Evolutionary conservation across 1,284 basidiomycete genomes (phyloP).

Genomic region (Leccinum solheimii): DNA sequence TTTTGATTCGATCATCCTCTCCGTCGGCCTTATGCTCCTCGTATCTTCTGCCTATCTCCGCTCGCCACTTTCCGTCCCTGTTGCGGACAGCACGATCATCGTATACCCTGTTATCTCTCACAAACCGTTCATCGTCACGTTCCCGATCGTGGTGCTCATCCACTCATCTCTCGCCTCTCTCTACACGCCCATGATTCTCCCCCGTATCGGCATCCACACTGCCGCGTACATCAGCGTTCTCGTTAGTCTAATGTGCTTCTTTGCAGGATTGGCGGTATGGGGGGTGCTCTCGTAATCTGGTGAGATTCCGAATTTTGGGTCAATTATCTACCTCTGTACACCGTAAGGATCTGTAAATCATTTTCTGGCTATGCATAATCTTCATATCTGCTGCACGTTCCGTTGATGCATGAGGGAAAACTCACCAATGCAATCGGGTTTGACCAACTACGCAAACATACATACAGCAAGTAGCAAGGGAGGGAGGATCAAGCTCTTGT

Average conservation of each 20-base stretch:
- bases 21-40: constrained; percentile 64
- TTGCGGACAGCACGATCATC: constrained; percentile 17
- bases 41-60: constrained; percentile 56
- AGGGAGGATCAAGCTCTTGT: background rate
- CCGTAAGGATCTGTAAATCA: background rate
- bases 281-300: constrained; percentile 48
- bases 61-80: constrained; percentile 31
- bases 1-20: constrained; percentile 66
- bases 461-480: background rate
- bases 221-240: constrained; percentile 67
- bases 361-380: background rate
- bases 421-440: background rate
- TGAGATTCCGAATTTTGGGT: background rate
- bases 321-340: constrained; percentile 12
- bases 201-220: constrained; percentile 66
- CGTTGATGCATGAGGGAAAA: background rate
- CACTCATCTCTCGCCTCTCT: constrained; percentile 55
- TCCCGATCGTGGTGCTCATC: constrained; percentile 49
- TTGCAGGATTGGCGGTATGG: constrained; percentile 68
- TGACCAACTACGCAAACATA: background rate
- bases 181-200: constrained; percentile 61
- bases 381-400: background rate
- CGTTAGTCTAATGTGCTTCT: constrained; percentile 62
- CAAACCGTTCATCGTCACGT: constrained; percentile 43
- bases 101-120: constrained; percentile 27